These are phyloP conservation scores for Oropetium thomaeum DNA, from an alignment of 176 grass and related monocot genomes.

Conservation along the genomic window DNA sequence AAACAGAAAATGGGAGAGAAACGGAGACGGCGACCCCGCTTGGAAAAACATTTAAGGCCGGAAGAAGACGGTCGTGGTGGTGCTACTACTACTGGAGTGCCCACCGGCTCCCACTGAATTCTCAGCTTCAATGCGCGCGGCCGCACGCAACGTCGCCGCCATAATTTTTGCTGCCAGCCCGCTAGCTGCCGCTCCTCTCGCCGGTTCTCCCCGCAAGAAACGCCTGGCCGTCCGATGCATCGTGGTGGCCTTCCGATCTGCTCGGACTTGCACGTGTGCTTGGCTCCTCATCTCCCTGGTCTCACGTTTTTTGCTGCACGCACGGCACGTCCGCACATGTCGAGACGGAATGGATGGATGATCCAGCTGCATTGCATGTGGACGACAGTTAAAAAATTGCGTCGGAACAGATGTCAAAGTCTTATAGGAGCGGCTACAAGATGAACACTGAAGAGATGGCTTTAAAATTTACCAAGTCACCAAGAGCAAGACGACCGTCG, in stretches of 20 bases:
- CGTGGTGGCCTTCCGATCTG: neutral
- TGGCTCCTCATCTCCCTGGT: neutral
- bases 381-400: neutral
- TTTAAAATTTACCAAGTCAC: too few relatives aligned
- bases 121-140: conserved; percentile 38
- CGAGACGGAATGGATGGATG: neutral
- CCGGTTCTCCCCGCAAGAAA: neutral
- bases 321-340: neutral
- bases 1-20: neutral
- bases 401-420: neutral
- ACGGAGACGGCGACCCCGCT: conserved; percentile 9
- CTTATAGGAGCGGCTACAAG: too few relatives aligned
- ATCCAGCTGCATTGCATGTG: neutral
- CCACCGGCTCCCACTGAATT: conserved; percentile 56
- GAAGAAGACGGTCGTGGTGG: conserved; percentile 44
- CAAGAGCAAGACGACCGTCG: too few relatives aligned
- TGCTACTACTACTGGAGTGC: conserved; percentile 9
- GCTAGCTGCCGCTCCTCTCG: neutral
- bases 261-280: conserved; percentile 26
- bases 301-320: neutral
- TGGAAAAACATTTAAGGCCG: conserved; percentile 44
- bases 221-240: conserved; percentile 14
- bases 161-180: neutral
- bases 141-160: conserved; percentile 16
- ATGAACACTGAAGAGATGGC: too few relatives aligned